Conservation (phyloP, 345 rosid genomes). For the Eucalyptus sp. region DNA sequence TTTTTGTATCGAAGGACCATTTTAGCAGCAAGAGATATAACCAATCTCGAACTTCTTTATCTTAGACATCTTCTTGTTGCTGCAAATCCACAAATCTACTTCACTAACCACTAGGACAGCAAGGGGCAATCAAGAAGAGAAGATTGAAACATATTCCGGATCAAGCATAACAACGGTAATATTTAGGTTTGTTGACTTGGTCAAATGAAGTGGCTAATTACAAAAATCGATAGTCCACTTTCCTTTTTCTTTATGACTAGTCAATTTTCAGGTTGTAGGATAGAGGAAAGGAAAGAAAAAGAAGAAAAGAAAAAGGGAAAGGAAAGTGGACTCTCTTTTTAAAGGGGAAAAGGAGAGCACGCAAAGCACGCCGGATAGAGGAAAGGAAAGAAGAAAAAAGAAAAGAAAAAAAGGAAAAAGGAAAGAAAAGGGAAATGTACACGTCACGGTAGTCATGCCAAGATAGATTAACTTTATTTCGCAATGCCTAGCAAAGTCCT, state of each 20-base stretch:
- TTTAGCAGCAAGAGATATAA: neutral
- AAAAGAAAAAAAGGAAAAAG: too few species aligned
- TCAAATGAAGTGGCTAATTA: neutral
- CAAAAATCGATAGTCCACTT: neutral
- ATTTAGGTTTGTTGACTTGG: neutral
- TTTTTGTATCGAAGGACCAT: neutral
- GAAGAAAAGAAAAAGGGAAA: too few species aligned
- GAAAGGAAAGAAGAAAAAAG: too few species aligned
- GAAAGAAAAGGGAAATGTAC: neutral
- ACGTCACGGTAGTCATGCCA: fast-evolving
- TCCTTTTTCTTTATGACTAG: too few species aligned
- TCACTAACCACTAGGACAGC: neutral
- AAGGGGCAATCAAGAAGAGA: neutral
- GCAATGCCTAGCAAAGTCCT: fast-evolving
- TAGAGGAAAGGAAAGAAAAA: neutral
- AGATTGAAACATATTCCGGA: neutral
- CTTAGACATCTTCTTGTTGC: neutral
- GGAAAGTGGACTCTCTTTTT: too few species aligned
- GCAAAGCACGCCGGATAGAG: too few species aligned
- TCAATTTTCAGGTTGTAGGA: too few species aligned
- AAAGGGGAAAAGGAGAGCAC: too few species aligned
- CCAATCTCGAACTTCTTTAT: neutral
- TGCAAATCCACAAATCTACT: neutral
- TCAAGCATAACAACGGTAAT: neutral
- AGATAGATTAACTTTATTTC: neutral